phyloP scores from a whole-genome alignment of 345 rosid genomes.

The Acer negundo region DNA sequence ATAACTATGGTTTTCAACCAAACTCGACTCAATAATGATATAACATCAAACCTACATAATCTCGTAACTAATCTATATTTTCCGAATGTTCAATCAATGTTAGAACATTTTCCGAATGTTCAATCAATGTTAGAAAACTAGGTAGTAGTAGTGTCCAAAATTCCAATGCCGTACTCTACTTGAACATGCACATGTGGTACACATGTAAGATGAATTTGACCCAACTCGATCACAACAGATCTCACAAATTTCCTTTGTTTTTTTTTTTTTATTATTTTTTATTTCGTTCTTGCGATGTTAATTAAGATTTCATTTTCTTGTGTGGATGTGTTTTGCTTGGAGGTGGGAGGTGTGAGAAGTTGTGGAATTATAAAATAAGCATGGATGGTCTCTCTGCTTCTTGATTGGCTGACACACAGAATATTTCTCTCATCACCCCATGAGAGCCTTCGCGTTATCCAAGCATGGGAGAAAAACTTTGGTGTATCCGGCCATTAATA shows the following conservation, averaged over 20 bases:
- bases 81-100: too few species aligned
- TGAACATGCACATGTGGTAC: background rate
- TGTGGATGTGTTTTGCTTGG: background rate
- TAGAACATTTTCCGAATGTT: too few species aligned
- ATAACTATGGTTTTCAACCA: too few species aligned
- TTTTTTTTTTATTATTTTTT: background rate
- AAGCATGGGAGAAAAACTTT: too few species aligned
- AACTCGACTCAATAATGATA: too few species aligned
- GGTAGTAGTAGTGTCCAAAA: background rate
- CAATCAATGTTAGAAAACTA: too few species aligned
- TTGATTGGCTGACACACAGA: conserved; percentile 38
- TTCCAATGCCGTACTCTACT: background rate
- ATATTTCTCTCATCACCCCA: conserved; percentile 39
- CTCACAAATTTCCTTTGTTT: background rate
- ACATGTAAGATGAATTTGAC: background rate
- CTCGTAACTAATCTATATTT: too few species aligned
- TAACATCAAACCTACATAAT: too few species aligned
- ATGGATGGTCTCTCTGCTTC: conserved; percentile 8
- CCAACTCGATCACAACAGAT: background rate
- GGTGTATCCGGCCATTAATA: too few species aligned
- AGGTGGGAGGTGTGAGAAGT: conserved; percentile 1
- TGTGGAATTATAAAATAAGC: conserved; percentile 9
- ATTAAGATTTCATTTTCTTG: background rate
- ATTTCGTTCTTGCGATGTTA: background rate
- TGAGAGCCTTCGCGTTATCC: conserved; percentile 23